Conservation (phyloP, 177 flowering plant species). For the Vitis hybrid region DNA sequence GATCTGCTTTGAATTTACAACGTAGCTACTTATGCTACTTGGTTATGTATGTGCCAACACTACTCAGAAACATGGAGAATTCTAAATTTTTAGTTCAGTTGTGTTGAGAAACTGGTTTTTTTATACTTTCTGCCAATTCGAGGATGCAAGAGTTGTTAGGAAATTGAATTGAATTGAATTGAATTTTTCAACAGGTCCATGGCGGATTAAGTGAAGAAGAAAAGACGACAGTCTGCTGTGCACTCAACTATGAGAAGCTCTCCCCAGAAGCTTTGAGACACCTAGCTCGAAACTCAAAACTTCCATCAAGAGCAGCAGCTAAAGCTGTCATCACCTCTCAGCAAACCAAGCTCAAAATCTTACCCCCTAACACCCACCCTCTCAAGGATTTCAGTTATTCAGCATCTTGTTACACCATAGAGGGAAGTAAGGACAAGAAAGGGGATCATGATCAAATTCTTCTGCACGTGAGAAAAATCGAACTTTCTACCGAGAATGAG, state of each 20-base stretch:
- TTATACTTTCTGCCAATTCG: no score
- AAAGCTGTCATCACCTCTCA: slow-evolving; percentile 43
- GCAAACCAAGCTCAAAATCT: slow-evolving; percentile 42
- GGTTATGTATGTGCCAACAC: no score
- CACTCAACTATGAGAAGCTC: slow-evolving; percentile 65
- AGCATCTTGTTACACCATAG: slow-evolving; percentile 14
- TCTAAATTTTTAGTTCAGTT: no score
- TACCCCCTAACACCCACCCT: slow-evolving; percentile 25
- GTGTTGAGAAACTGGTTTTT: no score
- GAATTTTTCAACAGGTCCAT: slow-evolving; percentile 48
- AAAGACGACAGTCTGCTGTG: slow-evolving; percentile 44
- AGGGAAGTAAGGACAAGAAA: slow-evolving; percentile 12
- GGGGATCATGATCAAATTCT: slow-evolving; percentile 30
- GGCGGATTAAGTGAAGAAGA: slow-evolving; percentile 52
- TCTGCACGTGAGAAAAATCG: slow-evolving; percentile 32
- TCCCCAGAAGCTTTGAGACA: slow-evolving; percentile 47
- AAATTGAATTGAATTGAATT: slow-evolving; percentile 4
- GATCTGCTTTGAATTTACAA: not conserved
- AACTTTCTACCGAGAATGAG: slow-evolving; percentile 35
- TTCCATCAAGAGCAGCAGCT: slow-evolving; percentile 46
- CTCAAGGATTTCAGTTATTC: slow-evolving; percentile 16
- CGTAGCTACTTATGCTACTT: not conserved
- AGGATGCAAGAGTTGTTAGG: no score
- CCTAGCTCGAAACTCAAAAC: slow-evolving; percentile 49
- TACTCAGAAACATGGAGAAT: not conserved